A percentile compares a stretch with the other conserved stretches of the same genome.
phyloP scores from a whole-genome alignment of 2,329 filamentous ascomycete species.

The Ceratocystiopsis minuta region DNA sequence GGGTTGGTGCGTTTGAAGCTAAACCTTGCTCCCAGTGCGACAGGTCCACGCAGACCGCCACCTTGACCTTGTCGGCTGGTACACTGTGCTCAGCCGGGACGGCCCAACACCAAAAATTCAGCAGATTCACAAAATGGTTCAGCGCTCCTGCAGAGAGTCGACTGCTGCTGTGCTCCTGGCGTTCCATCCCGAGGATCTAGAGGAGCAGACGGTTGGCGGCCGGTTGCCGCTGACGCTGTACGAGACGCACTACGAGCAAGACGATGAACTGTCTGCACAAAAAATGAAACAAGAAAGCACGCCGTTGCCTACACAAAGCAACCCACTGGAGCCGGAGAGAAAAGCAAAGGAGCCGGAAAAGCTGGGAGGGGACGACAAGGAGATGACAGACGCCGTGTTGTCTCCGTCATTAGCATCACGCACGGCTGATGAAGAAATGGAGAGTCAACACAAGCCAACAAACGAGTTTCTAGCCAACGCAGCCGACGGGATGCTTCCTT shows the following conservation, averaged over 20 bases:
- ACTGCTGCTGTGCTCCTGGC: conserved; percentile 71
- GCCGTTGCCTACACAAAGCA: no score
- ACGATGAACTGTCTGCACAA: conserved; percentile 21
- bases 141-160: conserved; percentile 62
- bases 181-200: conserved; percentile 54
- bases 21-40: conserved; percentile 43
- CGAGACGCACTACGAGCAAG: conserved; percentile 65
- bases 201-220: conserved; percentile 43
- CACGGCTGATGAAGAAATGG: no score
- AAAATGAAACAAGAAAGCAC: no score
- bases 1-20: no score
- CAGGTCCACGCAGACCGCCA: conserved; percentile 70
- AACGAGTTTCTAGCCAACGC: no score
- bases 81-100: conserved; percentile 53
- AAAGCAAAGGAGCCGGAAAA: no score
- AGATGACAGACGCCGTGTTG: conserved; percentile 43
- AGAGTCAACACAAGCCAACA: not conserved
- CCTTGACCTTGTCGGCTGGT: conserved; percentile 84
- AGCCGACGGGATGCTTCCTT: conserved; percentile 22
- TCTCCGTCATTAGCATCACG: no score
- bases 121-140: conserved; percentile 60
- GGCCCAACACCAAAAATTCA: conserved; percentile 55
- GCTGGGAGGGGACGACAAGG: conserved; percentile 42
- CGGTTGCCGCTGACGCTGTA: conserved; percentile 83
- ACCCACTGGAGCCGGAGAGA: no score